Percentiles rank a stretch among this genome's conserved stretches.
phyloP scores from a whole-genome alignment of 768 basidiomycete genomes.

The Naganishia onofrii region DNA sequence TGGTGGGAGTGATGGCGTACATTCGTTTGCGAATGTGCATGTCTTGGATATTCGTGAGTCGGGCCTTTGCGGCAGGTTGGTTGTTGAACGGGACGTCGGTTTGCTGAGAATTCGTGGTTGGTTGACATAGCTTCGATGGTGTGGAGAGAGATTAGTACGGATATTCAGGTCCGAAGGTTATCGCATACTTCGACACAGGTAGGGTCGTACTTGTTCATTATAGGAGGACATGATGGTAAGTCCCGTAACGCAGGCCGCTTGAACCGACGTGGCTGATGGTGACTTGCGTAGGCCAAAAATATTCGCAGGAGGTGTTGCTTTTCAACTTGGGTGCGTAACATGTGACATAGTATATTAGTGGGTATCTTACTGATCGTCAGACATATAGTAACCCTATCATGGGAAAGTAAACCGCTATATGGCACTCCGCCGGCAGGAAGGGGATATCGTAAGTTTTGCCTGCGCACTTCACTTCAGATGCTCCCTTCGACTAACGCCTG shows the following conservation, averaged over 20 bases:
- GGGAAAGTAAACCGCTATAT: slow-evolving; percentile 67
- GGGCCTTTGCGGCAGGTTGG: background rate
- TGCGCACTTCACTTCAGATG: background rate
- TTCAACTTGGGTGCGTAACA: slow-evolving; percentile 80
- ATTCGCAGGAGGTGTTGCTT: slow-evolving; percentile 67
- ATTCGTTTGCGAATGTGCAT: slow-evolving; percentile 86
- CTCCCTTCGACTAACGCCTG: background rate
- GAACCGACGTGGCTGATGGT: background rate
- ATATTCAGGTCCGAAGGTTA: slow-evolving; percentile 61
- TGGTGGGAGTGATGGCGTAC: slow-evolving; percentile 85
- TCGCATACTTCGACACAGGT: slow-evolving; percentile 83
- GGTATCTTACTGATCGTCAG: slow-evolving; percentile 26
- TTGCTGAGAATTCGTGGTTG: background rate
- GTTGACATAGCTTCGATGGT: slow-evolving; percentile 48
- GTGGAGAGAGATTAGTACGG: slow-evolving; percentile 51
- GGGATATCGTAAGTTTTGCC: slow-evolving; percentile 60
- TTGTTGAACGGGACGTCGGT: background rate
- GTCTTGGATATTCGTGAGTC: slow-evolving; percentile 75
- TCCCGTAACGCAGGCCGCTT: slow-evolving; percentile 39
- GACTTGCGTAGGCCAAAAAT: slow-evolving; percentile 46
- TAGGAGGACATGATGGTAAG: slow-evolving; percentile 80
- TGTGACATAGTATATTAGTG: no score
- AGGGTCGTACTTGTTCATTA: slow-evolving; percentile 83
- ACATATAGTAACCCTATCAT: slow-evolving; percentile 71
- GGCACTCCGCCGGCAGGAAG: slow-evolving; percentile 71